Base-by-base conservation (phyloP, 2,329 filamentous ascomycete species). In the Neofusicoccum laricinum region DNA sequence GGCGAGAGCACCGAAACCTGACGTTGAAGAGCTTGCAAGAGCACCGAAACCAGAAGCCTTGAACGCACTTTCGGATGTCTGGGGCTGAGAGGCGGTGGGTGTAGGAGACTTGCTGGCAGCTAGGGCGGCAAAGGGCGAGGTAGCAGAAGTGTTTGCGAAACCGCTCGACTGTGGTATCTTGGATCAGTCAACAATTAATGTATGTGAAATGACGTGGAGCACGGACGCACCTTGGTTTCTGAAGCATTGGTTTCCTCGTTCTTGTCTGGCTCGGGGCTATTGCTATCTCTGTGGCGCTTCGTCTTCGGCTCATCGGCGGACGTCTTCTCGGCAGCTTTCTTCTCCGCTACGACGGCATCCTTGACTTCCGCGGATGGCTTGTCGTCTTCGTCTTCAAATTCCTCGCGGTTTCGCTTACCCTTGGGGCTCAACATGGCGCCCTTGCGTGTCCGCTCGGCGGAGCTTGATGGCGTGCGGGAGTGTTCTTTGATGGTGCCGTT, bases 11-110 rank as follows among this genome's bases (percentile, higher is more conserved):
- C 75, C 76, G 61, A 79, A 78, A 6, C 71, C 73, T 19, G 77
- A 77, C 8, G 73, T 71, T 7, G 72, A 68, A 7, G 79, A 76
- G 19, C 66, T 72, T 17, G 80, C 72, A 43, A 82, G 76, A 4
- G 76, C 75, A 57, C 79, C 74, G 63, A 83, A 82, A 17, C 75
- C 79, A 41, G 80, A 82, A 2, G 77, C 71, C 48, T 80, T 80
- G 71, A 90, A 90, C 6, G 80, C 80, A 46, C 76, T 75, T 4
- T 77, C 67, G 4, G 80, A 79, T 5, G 79, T 78, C 64, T 79
- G 75, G 14, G 75, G 72, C 55, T 72, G 64, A 5, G 6, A 68
- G 55, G 3, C 65, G 45, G 71, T 72, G 30, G 77, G 65, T 10
- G 70, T 49, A 41, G 72, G 70, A 15, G 74, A 71, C 65, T 77